Percentiles rank a stretch among this genome's conserved stretches.
Evolutionary conservation across 805 yeast genomes (phyloP).

Genomic region (Candida taoyuanica): DNA sequence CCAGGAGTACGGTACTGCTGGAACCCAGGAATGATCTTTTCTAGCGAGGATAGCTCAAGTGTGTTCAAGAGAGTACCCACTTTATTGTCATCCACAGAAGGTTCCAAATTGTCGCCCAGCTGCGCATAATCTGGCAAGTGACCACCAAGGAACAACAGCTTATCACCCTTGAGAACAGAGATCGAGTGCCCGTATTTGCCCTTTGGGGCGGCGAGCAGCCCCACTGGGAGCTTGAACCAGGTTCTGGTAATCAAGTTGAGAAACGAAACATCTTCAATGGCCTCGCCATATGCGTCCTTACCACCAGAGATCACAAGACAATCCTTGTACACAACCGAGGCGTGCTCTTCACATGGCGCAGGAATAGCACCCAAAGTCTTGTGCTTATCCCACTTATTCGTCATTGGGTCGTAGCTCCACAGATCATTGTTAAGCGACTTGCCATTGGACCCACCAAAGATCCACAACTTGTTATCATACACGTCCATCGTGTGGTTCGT

Average conservation of each 20-base stretch:
- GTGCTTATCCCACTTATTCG: slow-evolving; percentile 65
- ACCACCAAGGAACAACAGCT: slow-evolving; percentile 86
- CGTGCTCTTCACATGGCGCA: slow-evolving; percentile 87
- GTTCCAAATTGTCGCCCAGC: slow-evolving; percentile 45
- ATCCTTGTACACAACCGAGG: slow-evolving; percentile 75
- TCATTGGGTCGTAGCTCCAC: slow-evolving; percentile 71
- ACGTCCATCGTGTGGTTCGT: slow-evolving; percentile 89
- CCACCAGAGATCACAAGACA: slow-evolving; percentile 88
- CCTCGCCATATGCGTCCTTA: slow-evolving; percentile 65
- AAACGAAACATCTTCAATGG: slow-evolving; percentile 63
- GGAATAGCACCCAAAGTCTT: slow-evolving; percentile 67
- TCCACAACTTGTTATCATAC: slow-evolving; percentile 69
- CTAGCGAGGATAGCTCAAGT: slow-evolving; percentile 45
- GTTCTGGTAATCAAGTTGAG: slow-evolving; percentile 66
- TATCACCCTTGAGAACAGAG: slow-evolving; percentile 63
- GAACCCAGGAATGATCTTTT: slow-evolving; percentile 35
- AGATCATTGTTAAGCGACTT: slow-evolving; percentile 67
- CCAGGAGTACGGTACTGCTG: slow-evolving; percentile 34
- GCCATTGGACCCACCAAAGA: slow-evolving; percentile 91
- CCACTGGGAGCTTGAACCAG: slow-evolving; percentile 62
- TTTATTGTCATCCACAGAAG: slow-evolving; percentile 48
- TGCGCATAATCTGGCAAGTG: slow-evolving; percentile 67
- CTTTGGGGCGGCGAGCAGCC: slow-evolving; percentile 52
- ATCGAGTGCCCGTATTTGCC: slow-evolving; percentile 90
- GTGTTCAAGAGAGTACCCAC: slow-evolving; percentile 59